Evolutionary conservation across 352 stramenopile species (phyloP), one percentile per base, ranked within the genome.

Genomic region (Globisporangium nagaii): DNA sequence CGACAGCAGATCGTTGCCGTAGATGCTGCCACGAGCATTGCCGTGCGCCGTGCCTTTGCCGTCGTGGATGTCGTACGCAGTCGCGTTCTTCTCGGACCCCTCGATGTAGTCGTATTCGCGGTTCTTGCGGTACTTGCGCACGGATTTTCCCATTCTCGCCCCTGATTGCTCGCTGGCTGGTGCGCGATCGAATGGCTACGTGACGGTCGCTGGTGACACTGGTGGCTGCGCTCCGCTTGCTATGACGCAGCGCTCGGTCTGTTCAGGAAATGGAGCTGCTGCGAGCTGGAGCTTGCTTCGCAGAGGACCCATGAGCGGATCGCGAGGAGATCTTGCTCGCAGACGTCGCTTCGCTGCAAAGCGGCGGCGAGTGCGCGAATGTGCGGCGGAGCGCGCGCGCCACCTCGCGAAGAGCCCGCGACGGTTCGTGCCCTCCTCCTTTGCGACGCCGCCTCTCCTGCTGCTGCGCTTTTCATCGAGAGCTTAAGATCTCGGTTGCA

Each of bases 1-100:
- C 2, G 65, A 63, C n/a, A 85, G 61, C 25, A 85, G 44, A 48
- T 85, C 74, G n/a, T 69, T 59, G 31, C 81, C 62, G 3, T 63
- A 41, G n/a, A 15, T 11, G 15, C 20, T 15, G 32, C 9, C 25
- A 15, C 30, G 28, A 31, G 45, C 22, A 32, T 2, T 34, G 43
- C 24, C 28, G 20, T 61, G 62, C 22, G 11, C 22, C 2, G 62
- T 55, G 9, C 58, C 62, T 35, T 62, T 63, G 15, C 57, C 65
- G 37, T 80, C 63, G 45, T 76, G 59, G 56, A 80, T 66, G 7
- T 54, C 60, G 51, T 81, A 79, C 28, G 66, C 54, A 4, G 69
- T 72, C 3, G 61, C 43, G 8, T 40, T 71, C 17, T 40, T 71
- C 17, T 65, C 44, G 12, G 65, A 42, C 3, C 43, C n/a, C n/a